Evolutionary conservation across 345 rosid genomes (phyloP).

Genomic region (Dipteronia dyeriana): DNA sequence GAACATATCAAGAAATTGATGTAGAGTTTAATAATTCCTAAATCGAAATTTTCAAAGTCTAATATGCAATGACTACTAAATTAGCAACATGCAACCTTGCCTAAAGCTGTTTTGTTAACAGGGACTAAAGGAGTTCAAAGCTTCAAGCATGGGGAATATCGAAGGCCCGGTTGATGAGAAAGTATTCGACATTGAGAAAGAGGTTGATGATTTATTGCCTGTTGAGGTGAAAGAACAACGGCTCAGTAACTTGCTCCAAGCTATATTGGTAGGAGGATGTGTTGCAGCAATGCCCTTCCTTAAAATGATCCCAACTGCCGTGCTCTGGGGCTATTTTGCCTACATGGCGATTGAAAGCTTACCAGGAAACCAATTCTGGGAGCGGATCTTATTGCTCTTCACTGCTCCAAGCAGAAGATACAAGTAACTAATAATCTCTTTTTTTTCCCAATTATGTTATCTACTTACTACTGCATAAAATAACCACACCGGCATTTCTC

Average conservation of each 20-base stretch:
- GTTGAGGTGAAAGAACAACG: constrained; percentile 96
- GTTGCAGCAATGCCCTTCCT: constrained; percentile 89
- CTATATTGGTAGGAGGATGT: constrained; percentile 75
- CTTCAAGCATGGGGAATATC: constrained; percentile 48
- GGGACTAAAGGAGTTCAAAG: constrained; percentile 71
- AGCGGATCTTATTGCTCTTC: constrained; percentile 78
- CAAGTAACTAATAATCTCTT: constrained; percentile 47
- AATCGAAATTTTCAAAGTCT: neutral
- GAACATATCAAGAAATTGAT: neutral
- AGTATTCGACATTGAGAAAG: constrained; percentile 78
- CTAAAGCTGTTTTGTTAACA: constrained; percentile 22
- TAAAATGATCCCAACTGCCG: constrained; percentile 84
- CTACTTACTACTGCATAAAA: neutral
- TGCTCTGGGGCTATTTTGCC: constrained; percentile 96
- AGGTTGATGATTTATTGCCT: constrained; percentile 80
- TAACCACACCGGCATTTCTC: neutral
- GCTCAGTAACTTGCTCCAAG: constrained; percentile 90
- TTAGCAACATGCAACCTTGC: neutral
- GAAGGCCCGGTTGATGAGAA: constrained; percentile 63
- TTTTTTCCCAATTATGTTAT: neutral
- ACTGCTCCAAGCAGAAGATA: constrained; percentile 90
- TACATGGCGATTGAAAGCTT: constrained; percentile 94
- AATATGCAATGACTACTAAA: neutral
- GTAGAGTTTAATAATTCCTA: neutral
- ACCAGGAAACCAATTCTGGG: constrained; percentile 98